These are phyloP conservation scores for Penicillium tannophilum DNA, from an alignment of 495 filamentous ascomycete species.

Conservation along the genomic window DNA sequence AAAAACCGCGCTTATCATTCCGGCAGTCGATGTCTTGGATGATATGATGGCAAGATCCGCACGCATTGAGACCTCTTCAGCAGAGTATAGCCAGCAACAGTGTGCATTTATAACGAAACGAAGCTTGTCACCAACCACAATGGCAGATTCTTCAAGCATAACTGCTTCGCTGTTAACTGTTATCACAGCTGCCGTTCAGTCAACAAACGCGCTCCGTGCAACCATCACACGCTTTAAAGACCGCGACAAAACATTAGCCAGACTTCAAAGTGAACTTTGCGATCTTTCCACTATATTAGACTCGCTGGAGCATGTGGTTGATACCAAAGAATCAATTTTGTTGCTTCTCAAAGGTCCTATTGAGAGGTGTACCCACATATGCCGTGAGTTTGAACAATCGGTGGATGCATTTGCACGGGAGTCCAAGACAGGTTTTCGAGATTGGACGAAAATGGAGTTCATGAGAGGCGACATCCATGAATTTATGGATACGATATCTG, in stretches of 20 bases:
- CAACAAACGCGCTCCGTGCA: slow-evolving; percentile 1
- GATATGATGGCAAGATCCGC: too few relatives aligned
- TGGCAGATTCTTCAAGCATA: slow-evolving; percentile 8
- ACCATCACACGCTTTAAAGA: slow-evolving; percentile 7
- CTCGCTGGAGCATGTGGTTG: neutral
- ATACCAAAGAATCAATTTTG: neutral
- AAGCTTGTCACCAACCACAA: neutral
- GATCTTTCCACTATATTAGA: slow-evolving; percentile 4
- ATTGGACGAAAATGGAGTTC: slow-evolving; percentile 22
- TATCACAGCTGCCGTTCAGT: slow-evolving; percentile 7
- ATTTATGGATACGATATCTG: slow-evolving; percentile 31
- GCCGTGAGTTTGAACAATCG: slow-evolving; percentile 2
- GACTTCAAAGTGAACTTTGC: slow-evolving; percentile 4
- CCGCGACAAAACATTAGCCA: slow-evolving; percentile 8
- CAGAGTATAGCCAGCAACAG: too few relatives aligned
- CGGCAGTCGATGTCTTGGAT: too few relatives aligned
- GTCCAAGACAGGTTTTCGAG: slow-evolving; percentile 6
- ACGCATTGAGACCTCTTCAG: too few relatives aligned
- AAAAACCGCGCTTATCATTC: too few relatives aligned
- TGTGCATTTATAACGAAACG: neutral
- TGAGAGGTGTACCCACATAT: slow-evolving; percentile 7
- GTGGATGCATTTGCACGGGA: neutral
- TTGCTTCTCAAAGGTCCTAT: slow-evolving; percentile 7
- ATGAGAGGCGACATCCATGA: slow-evolving; percentile 33
- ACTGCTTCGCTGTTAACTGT: slow-evolving; percentile 7